A percentile compares a stretch with the other conserved stretches of the same genome.
Conservation (phyloP, 2,329 filamentous ascomycete genomes). For the Fusarium sp. region DNA sequence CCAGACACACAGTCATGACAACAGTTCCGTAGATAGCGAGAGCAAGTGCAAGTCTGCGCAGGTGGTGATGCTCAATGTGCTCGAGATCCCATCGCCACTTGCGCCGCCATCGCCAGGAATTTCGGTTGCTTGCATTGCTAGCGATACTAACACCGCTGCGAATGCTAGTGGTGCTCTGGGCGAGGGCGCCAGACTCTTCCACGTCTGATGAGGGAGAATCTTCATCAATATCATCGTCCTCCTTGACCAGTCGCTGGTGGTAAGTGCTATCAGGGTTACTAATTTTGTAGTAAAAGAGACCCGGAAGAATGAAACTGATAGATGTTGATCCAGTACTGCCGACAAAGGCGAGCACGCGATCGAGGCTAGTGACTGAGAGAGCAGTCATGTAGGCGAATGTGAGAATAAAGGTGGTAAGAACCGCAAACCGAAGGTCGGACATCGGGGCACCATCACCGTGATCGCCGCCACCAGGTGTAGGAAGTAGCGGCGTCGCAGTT, state of each 20-base stretch:
- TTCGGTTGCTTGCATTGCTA: slow-evolving; percentile 47
- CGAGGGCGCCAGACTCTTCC: slow-evolving; percentile 57
- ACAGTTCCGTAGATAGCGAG: slow-evolving; percentile 84
- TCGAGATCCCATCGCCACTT: slow-evolving; percentile 70
- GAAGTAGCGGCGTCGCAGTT: slow-evolving; percentile 57
- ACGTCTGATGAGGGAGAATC: slow-evolving; percentile 65
- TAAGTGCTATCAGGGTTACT: slow-evolving; percentile 87
- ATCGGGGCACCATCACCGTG: slow-evolving; percentile 71
- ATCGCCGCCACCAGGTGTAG: slow-evolving; percentile 55
- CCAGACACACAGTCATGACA: slow-evolving; percentile 90
- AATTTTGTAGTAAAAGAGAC: slow-evolving; percentile 98
- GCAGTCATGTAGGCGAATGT: slow-evolving; percentile 87
- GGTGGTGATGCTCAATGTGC: slow-evolving; percentile 70
- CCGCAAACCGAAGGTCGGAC: slow-evolving; percentile 86
- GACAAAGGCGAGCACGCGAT: slow-evolving; percentile 93
- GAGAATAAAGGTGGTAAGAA: slow-evolving; percentile 88
- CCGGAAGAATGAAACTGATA: slow-evolving; percentile 96
- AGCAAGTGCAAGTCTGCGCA: slow-evolving; percentile 79
- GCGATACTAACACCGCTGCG: slow-evolving; percentile 55
- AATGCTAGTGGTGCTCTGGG: slow-evolving; percentile 59
- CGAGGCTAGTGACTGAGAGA: slow-evolving; percentile 89
- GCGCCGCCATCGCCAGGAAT: slow-evolving; percentile 62
- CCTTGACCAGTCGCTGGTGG: slow-evolving; percentile 88
- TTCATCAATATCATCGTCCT: slow-evolving; percentile 82
- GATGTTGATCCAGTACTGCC: slow-evolving; percentile 93